These are phyloP conservation scores for Amesomyces nigricolor DNA, from an alignment of 2,329 filamentous ascomycete genomes.

Conservation along the genomic window DNA sequence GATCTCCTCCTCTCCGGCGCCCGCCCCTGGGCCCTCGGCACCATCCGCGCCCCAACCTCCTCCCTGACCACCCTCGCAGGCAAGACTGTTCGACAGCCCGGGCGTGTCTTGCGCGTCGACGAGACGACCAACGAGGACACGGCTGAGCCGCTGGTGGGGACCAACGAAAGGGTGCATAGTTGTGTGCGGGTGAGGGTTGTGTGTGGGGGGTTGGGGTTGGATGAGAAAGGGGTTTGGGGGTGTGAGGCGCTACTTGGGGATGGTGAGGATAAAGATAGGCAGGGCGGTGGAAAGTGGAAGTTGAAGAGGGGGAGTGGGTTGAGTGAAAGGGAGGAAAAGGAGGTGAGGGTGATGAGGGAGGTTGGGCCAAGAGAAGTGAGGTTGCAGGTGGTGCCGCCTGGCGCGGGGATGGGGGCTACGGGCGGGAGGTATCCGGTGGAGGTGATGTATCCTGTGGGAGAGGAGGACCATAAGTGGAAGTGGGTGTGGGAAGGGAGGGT, in stretches of 20 bases:
- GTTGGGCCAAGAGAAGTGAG: conserved; percentile 16
- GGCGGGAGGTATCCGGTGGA: conserved; percentile 20
- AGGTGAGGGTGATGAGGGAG: conserved; percentile 2
- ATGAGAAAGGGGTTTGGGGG: conserved; percentile 32
- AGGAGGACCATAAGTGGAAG: conserved; percentile 28
- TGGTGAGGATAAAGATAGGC: conserved; percentile 1
- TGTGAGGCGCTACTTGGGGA: conserved; percentile 26
- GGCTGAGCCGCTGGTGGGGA: conserved; percentile 33
- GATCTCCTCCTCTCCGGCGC: conserved; percentile 23
- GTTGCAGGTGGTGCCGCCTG: not conserved
- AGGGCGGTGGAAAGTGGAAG: conserved; percentile 21
- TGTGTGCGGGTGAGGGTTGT: conserved; percentile 29
- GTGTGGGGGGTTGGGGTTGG: conserved; percentile 29
- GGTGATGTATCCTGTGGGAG: conserved; percentile 25
- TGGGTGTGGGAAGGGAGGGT: conserved; percentile 28
- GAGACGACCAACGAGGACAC: conserved; percentile 35
- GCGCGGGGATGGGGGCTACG: not conserved
- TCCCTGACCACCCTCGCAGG: conserved; percentile 28
- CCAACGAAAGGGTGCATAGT: conserved; percentile 35
- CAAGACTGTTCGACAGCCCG: conserved; percentile 31
- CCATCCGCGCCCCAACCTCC: conserved; percentile 27
- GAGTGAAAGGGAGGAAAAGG: conserved; percentile 7
- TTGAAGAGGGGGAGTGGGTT: conserved; percentile 20
- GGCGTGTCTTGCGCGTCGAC: conserved; percentile 34
- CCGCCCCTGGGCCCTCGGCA: conserved; percentile 30